These are phyloP conservation scores for Pyrenula aspistea DNA, from an alignment of 495 filamentous ascomycete species.

Conservation along the genomic window DNA sequence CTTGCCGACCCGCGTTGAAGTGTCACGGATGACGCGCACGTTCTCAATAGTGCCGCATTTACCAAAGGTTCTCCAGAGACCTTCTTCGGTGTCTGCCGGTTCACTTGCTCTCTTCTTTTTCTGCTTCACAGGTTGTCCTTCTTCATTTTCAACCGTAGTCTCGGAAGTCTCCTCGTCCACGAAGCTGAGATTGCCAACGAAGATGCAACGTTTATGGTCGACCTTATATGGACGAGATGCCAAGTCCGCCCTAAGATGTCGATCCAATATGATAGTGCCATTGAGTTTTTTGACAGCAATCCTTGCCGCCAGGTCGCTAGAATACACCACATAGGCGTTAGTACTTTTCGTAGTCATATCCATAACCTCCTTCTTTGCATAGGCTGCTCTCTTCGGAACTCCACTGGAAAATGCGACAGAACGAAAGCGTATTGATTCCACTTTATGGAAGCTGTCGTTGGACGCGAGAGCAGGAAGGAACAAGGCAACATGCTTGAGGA, in stretches of 20 bases:
- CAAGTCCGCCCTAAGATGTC: conserved; percentile 82
- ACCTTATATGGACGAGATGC: conserved; percentile 75
- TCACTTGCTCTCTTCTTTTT: conserved; percentile 49
- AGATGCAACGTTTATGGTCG: conserved; percentile 83
- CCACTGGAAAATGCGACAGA: conserved; percentile 67
- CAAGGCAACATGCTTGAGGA: conserved; percentile 55
- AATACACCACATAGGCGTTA: conserved; percentile 89
- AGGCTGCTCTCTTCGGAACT: conserved; percentile 79
- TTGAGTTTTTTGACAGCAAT: conserved; percentile 70
- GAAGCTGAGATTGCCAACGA: conserved; percentile 93
- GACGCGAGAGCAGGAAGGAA: conserved; percentile 36
- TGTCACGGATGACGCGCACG: conserved; percentile 85
- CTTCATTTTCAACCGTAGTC: conserved; percentile 41
- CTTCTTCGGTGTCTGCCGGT: conserved; percentile 89
- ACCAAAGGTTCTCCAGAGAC: conserved; percentile 79
- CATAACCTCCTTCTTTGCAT: conserved; percentile 69
- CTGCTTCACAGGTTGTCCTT: conserved; percentile 13
- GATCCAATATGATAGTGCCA: conserved; percentile 68
- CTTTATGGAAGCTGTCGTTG: conserved; percentile 43
- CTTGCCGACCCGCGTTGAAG: conserved; percentile 84
- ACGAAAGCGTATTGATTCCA: conserved; percentile 86
- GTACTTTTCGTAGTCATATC: conserved; percentile 82
- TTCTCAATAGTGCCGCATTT: conserved; percentile 69
- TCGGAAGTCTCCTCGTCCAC: conserved; percentile 65
- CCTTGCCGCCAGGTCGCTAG: conserved; percentile 55